Evolutionary conservation across 345 rosid genomes (phyloP).

Genomic region (Chamaenerion angustifolium): DNA sequence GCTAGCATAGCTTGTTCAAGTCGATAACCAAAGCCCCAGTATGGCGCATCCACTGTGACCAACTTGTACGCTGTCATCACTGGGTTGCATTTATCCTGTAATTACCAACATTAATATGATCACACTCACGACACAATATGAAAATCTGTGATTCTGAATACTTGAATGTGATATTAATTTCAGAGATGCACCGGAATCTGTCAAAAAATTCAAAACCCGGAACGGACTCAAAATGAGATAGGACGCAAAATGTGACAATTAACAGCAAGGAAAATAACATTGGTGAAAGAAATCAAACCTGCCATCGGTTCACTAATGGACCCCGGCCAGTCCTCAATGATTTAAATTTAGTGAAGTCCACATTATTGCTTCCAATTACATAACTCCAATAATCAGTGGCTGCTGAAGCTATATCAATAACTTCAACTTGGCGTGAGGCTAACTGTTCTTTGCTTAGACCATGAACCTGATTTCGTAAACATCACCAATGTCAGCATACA

Average conservation of each 20-base stretch:
- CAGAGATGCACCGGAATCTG: too few relatives aligned
- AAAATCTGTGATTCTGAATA: too few relatives aligned
- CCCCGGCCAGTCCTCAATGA: constrained; percentile 45
- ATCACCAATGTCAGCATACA: constrained; percentile 8
- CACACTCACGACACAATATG: background rate
- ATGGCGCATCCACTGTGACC: constrained; percentile 58
- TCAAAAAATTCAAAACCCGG: too few relatives aligned
- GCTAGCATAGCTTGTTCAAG: constrained; percentile 57
- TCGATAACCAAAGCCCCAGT: constrained; percentile 64
- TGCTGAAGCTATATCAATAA: constrained; percentile 45
- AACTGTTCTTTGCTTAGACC: constrained; percentile 35
- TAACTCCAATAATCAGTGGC: constrained; percentile 54
- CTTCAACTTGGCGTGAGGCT: constrained; percentile 41
- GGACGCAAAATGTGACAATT: too few relatives aligned
- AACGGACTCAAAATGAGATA: too few relatives aligned
- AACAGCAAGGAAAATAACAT: background rate
- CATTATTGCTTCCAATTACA: constrained; percentile 26
- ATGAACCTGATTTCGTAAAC: constrained; percentile 29
- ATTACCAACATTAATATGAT: background rate
- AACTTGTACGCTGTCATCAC: constrained; percentile 64
- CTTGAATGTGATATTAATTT: too few relatives aligned
- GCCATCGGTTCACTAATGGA: constrained; percentile 57
- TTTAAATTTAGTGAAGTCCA: constrained; percentile 42
- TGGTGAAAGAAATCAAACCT: constrained; percentile 24
- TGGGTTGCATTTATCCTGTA: constrained; percentile 49